Percentiles rank a stretch among this genome's conserved stretches.
Conservation (phyloP, 176 grass and related monocot genomes). For the Typha latifolia region DNA sequence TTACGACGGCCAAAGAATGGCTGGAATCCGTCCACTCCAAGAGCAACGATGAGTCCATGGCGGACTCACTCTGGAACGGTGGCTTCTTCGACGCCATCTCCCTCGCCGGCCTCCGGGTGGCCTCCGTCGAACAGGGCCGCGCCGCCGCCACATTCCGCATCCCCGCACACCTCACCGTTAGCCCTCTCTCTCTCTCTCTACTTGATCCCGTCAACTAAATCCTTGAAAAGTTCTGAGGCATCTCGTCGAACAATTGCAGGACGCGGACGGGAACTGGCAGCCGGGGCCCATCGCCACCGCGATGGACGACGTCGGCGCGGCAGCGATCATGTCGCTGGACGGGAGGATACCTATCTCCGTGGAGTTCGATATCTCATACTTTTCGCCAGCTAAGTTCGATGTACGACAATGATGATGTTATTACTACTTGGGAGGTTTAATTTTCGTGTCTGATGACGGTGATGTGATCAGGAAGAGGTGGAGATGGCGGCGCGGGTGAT, state of each 20-base stretch:
- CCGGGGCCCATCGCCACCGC: constrained; percentile 53
- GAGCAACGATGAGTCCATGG: too few relatives aligned
- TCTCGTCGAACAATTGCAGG: constrained; percentile 15
- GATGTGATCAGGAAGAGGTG: constrained; percentile 27
- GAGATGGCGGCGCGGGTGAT: constrained; percentile 27
- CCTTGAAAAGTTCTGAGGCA: too few relatives aligned
- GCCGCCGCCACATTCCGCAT: constrained; percentile 52
- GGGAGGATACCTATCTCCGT: constrained; percentile 73
- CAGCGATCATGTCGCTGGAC: constrained; percentile 64
- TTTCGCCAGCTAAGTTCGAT: constrained; percentile 50
- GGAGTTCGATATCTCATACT: constrained; percentile 59
- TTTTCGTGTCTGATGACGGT: neutral
- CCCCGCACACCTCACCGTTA: constrained; percentile 54
- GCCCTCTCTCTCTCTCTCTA: neutral
- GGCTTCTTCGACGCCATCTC: constrained; percentile 53
- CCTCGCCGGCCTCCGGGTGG: constrained; percentile 42
- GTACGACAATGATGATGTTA: constrained; percentile 7
- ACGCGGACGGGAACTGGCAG: constrained; percentile 74
- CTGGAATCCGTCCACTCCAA: too few relatives aligned
- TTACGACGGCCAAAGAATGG: too few relatives aligned
- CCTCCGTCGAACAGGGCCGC: constrained; percentile 23
- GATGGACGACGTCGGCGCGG: constrained; percentile 69
- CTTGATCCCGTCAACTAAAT: neutral
- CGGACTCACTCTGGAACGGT: constrained; percentile 7
- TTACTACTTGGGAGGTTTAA: neutral